Conservation (phyloP, 2,329 filamentous ascomycete species). For the Penicillium sp. region DNA sequence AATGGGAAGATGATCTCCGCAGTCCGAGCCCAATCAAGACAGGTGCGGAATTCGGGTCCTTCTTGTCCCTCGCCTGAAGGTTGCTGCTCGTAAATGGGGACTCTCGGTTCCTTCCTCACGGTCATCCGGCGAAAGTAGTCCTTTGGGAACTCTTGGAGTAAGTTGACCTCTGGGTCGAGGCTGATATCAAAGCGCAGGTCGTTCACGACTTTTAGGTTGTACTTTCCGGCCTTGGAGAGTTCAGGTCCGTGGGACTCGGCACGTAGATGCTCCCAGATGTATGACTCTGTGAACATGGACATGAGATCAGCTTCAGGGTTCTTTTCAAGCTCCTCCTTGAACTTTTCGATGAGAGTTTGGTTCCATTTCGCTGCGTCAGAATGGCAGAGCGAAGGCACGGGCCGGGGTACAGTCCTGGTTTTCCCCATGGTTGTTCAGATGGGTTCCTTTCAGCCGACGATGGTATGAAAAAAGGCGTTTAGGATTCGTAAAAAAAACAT, state of each 20-base stretch:
- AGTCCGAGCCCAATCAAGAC: conserved; percentile 24
- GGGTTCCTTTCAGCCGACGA: too few species aligned
- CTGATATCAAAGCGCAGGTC: conserved; percentile 17
- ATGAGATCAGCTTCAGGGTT: conserved; percentile 29
- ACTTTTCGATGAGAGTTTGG: conserved; percentile 7
- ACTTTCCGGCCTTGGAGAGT: conserved; percentile 7
- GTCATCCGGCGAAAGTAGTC: conserved; percentile 27
- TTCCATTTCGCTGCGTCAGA: conserved; percentile 1
- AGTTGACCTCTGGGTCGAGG: conserved; percentile 24
- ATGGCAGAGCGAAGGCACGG: neutral
- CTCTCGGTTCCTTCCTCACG: conserved; percentile 8
- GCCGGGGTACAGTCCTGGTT: too few species aligned
- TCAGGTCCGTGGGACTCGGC: neutral
- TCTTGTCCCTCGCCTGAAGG: neutral
- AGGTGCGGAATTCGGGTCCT: conserved; percentile 24
- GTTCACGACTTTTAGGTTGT: conserved; percentile 23
- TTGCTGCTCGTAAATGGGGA: neutral
- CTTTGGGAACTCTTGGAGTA: conserved; percentile 14
- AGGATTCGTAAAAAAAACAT: too few species aligned
- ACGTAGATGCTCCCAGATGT: conserved; percentile 20
- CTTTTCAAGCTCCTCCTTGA: conserved; percentile 23
- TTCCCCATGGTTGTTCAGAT: too few species aligned
- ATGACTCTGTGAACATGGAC: conserved; percentile 25
- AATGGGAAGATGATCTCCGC: conserved; percentile 28
- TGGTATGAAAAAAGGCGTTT: too few species aligned